phyloP scores from a whole-genome alignment of 352 stramenopile genomes.

The Phytophthora macrochlamydospora region DNA sequence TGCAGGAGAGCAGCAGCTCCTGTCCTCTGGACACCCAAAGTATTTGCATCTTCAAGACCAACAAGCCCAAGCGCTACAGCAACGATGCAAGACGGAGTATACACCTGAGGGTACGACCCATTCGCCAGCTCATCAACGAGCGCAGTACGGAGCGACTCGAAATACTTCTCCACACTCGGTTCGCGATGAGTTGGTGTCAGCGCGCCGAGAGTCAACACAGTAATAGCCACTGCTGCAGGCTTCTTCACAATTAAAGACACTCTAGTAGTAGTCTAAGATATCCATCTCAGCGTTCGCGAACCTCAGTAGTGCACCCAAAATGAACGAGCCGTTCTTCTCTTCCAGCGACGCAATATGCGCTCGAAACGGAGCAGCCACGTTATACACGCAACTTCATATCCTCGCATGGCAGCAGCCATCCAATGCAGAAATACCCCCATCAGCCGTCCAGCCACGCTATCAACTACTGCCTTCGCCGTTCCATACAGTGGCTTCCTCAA shows the following conservation, averaged over 20 bases:
- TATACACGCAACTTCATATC: slow-evolving; percentile 46
- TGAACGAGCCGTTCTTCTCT: slow-evolving; percentile 3
- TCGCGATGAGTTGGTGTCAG: slow-evolving; percentile 8
- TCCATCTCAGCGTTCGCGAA: slow-evolving; percentile 13
- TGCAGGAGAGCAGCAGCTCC: slow-evolving; percentile 32
- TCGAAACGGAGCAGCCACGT: slow-evolving; percentile 27
- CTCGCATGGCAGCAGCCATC: slow-evolving; percentile 36
- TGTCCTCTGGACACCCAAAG: background rate
- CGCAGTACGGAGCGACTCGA: slow-evolving; percentile 22
- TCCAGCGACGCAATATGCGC: slow-evolving; percentile 12
- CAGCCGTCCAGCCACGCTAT: slow-evolving; percentile 7
- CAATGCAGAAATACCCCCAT: slow-evolving; percentile 35
- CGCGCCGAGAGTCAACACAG: slow-evolving; percentile 24
- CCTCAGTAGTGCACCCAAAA: slow-evolving; percentile 20
- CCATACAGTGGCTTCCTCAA: slow-evolving; percentile 25
- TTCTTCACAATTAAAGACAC: slow-evolving; percentile 1
- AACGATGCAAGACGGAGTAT: slow-evolving; percentile 23
- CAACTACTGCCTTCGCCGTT: background rate
- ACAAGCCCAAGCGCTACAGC: slow-evolving; percentile 32
- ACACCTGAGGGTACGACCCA: slow-evolving; percentile 22
- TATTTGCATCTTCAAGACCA: slow-evolving; percentile 18
- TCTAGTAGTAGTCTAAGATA: background rate
- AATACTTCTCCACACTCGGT: slow-evolving; percentile 11
- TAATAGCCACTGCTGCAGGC: slow-evolving; percentile 21
- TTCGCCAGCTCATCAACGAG: slow-evolving; percentile 24